phyloP scores from a whole-genome alignment of 2,329 filamentous ascomycete species.

The Penicillium sp. region DNA sequence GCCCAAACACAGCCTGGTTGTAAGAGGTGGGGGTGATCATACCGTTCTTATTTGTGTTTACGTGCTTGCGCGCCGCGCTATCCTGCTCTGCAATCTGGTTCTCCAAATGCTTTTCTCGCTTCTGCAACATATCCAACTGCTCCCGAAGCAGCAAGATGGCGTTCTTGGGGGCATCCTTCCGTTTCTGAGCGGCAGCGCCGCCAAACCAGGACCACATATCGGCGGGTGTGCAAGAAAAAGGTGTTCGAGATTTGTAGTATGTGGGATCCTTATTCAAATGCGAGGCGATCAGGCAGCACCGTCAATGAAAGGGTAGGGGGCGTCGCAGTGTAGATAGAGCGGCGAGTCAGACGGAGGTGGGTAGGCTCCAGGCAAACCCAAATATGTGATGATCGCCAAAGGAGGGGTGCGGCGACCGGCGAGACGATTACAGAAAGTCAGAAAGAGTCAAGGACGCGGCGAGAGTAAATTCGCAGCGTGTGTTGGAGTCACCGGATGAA shows the following conservation, averaged over 20 bases:
- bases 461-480: not conserved
- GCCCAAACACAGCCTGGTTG: not conserved
- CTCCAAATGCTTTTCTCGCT: constrained; percentile 87
- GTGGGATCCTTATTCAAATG: not conserved
- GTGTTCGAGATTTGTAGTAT: not conserved
- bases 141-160: constrained; percentile 84
- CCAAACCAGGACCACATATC: constrained; percentile 87
- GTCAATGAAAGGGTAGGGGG: constrained; percentile 4
- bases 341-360: constrained; percentile 19
- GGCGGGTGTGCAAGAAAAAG: constrained; percentile 1
- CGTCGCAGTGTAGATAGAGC: constrained; percentile 11
- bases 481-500: constrained; percentile 14
- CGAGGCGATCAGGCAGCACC: constrained; percentile 11
- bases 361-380: constrained; percentile 13
- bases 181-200: constrained; percentile 75
- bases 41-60: constrained; percentile 89
- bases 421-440: not conserved
- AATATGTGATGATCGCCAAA: not conserved
- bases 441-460: not conserved
- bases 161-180: constrained; percentile 94
- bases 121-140: constrained; percentile 96
- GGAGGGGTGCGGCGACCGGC: not conserved
- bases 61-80: constrained; percentile 80
- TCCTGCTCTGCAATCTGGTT: constrained; percentile 93
- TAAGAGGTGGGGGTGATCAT: constrained; percentile 38